These are phyloP conservation scores for Lentinula lateritia DNA, from an alignment of 768 basidiomycete genomes.

Conservation along the genomic window DNA sequence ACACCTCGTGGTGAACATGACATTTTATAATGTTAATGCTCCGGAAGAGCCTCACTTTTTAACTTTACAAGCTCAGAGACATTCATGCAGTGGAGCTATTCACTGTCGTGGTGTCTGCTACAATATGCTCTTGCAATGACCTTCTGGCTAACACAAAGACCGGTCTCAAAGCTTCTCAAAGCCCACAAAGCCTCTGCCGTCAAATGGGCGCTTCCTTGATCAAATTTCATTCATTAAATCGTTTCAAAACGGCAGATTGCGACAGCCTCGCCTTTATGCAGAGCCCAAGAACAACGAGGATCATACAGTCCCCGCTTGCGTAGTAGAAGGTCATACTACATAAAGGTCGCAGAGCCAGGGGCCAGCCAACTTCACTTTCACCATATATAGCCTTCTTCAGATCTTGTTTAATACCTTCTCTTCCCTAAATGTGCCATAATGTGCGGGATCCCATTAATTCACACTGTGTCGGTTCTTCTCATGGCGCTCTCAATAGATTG, in stretches of 20 bases:
- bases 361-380: constrained; percentile 12
- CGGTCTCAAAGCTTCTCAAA: not conserved
- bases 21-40: not conserved
- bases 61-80: not conserved
- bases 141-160: not conserved
- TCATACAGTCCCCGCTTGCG: constrained; percentile 26
- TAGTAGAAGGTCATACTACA: constrained; percentile 6
- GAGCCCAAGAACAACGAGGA: constrained; percentile 34
- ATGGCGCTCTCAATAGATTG: constrained; percentile 42
- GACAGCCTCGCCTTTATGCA: constrained; percentile 32
- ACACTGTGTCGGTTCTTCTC: not conserved
- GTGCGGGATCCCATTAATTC: constrained; percentile 31
- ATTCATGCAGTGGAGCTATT: not conserved
- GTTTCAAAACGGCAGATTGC: constrained; percentile 25
- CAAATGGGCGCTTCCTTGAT: not conserved
- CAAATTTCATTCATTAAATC: not conserved
- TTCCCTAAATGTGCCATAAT: constrained; percentile 62
- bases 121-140: not conserved
- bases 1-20: constrained; percentile 14
- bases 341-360: not conserved
- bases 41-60: not conserved
- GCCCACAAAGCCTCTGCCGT: not conserved
- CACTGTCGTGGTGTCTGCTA: not conserved
- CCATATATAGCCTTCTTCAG: constrained; percentile 9
- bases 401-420: not conserved